Conservation (phyloP, 2,329 filamentous ascomycete species). For the Aspergillus unguis region DNA sequence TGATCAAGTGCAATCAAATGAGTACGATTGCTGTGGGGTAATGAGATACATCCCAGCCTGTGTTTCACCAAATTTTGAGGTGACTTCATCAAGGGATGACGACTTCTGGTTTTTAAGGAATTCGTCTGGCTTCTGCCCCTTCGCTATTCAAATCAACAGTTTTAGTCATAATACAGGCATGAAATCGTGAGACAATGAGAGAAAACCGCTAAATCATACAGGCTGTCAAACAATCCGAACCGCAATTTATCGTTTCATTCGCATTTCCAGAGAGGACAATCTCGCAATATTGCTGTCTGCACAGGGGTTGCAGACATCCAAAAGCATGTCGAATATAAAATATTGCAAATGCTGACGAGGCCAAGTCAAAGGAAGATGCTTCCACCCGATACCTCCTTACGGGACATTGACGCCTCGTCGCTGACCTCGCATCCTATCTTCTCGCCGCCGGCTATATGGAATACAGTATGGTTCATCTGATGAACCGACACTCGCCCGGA, state of each 20-base stretch:
- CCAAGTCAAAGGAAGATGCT: neutral
- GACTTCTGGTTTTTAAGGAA: neutral
- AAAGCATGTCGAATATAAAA: neutral
- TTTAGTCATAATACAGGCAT: slow-evolving; percentile 7
- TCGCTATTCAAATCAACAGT: neutral
- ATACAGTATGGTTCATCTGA: slow-evolving; percentile 41
- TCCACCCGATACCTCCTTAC: slow-evolving; percentile 8
- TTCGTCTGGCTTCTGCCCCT: neutral
- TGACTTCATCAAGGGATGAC: neutral
- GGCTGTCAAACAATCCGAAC: neutral
- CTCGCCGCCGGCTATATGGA: slow-evolving; percentile 38
- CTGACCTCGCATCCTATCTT: slow-evolving; percentile 37
- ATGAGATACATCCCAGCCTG: slow-evolving; percentile 10
- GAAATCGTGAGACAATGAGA: neutral
- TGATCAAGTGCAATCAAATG: neutral
- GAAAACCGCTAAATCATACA: slow-evolving; percentile 3
- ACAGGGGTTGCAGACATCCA: neutral
- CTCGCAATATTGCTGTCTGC: neutral
- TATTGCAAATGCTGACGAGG: neutral
- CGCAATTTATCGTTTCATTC: neutral
- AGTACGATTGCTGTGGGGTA: slow-evolving; percentile 6
- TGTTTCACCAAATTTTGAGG: slow-evolving; percentile 5
- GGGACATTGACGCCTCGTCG: slow-evolving; percentile 33
- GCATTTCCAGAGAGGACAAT: neutral
- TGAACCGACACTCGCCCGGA: slow-evolving; percentile 36